These are phyloP conservation scores for Pseudogymnoascus verrucosus DNA, from an alignment of 2,329 filamentous ascomycete species.

Conservation along the genomic window DNA sequence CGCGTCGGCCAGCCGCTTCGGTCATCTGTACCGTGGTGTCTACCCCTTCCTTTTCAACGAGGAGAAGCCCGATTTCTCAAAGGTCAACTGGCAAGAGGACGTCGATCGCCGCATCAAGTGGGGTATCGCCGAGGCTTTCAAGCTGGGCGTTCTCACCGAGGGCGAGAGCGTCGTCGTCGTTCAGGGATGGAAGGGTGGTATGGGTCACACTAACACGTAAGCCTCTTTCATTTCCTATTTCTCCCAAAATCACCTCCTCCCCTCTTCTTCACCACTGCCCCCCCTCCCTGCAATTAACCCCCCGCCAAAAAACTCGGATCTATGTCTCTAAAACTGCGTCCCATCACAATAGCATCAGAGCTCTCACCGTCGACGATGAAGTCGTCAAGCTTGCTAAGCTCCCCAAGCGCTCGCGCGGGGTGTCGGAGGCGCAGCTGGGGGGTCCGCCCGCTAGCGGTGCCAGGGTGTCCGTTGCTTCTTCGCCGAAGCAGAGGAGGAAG, in stretches of 20 bases:
- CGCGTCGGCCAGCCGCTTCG: conserved; percentile 74
- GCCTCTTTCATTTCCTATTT: neutral
- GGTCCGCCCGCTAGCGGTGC: neutral
- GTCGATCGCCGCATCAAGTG: conserved; percentile 96
- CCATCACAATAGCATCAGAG: neutral
- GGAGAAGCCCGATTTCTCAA: conserved; percentile 87
- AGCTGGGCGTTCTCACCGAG: conserved; percentile 65
- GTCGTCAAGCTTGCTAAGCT: neutral
- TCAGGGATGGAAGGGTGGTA: conserved; percentile 85
- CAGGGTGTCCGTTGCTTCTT: neutral
- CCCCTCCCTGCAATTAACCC: neutral
- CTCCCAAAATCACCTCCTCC: too few relatives aligned
- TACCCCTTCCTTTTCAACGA: conserved; percentile 96
- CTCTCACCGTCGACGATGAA: neutral
- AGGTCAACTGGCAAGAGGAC: conserved; percentile 96
- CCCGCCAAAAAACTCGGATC: neutral
- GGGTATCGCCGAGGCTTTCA: conserved; percentile 81
- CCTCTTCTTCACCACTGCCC: too few relatives aligned
- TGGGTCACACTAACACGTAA: conserved; percentile 81
- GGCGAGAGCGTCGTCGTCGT: conserved; percentile 75
- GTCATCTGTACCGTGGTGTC: conserved; percentile 93
- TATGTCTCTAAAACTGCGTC: neutral
- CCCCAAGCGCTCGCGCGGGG: neutral
- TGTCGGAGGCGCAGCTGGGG: neutral
- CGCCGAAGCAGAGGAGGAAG: neutral